These are phyloP conservation scores for Candida odintsovae DNA, from an alignment of 805 yeast species.

Conservation along the genomic window DNA sequence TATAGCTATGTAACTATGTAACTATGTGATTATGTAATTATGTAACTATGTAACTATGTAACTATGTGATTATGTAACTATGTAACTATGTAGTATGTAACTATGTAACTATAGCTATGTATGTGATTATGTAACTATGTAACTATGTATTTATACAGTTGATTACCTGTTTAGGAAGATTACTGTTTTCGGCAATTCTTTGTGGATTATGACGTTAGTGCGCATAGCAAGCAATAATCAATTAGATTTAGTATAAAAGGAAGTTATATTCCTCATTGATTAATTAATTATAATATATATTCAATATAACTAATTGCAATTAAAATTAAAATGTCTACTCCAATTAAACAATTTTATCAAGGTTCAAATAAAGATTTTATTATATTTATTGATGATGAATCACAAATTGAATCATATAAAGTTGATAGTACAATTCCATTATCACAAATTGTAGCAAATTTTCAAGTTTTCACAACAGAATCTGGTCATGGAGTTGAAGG, in stretches of 20 bases:
- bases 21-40: too few species aligned
- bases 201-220: neutral
- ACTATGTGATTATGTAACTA: too few species aligned
- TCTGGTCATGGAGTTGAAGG: conserved; percentile 69
- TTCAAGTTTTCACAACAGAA: conserved; percentile 56
- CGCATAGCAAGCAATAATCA: neutral
- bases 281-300: too few species aligned
- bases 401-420: conserved; percentile 40
- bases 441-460: conserved; percentile 55
- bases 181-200: neutral
- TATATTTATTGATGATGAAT: conserved; percentile 54
- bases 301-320: too few species aligned
- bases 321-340: conserved; percentile 26
- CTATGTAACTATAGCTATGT: too few species aligned
- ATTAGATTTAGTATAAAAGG: neutral
- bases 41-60: too few species aligned
- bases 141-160: neutral
- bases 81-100: too few species aligned
- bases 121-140: too few species aligned
- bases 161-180: too few species aligned
- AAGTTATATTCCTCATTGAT: neutral
- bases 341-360: conserved; percentile 53
- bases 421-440: conserved; percentile 50
- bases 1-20: too few species aligned
- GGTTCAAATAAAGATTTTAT: conserved; percentile 62